phyloP scores from a whole-genome alignment of 139 green algal genomes.

The Picochlorum sp. region DNA sequence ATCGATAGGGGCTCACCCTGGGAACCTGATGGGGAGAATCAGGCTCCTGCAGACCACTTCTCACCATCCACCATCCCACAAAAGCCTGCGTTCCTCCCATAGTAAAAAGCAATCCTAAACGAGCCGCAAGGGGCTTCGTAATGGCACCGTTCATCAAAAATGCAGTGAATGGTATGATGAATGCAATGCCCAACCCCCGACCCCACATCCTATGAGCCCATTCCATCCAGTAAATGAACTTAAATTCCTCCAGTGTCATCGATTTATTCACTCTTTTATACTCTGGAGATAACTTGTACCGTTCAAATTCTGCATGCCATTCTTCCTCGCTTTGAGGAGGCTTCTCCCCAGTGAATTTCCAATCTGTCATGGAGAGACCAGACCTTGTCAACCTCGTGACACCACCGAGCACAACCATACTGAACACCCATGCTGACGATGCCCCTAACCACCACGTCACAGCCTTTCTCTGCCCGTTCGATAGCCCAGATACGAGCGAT shows the following conservation, averaged over 20 bases:
- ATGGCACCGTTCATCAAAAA: slow-evolving; percentile 70
- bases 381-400: slow-evolving; percentile 91
- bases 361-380: slow-evolving; percentile 98
- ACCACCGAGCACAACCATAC: slow-evolving; percentile 93
- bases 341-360: slow-evolving; percentile 88
- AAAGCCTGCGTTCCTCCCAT: slow-evolving; percentile 87
- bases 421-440: slow-evolving; percentile 83
- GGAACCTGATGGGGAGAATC: slow-evolving; percentile 56
- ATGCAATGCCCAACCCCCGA: slow-evolving; percentile 60
- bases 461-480: slow-evolving; percentile 16
- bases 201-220: slow-evolving; percentile 94
- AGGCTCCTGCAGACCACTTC: slow-evolving; percentile 42
- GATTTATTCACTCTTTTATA: slow-evolving; percentile 73
- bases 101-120: slow-evolving; percentile 75
- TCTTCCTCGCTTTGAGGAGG: slow-evolving; percentile 54
- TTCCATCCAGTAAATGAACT: slow-evolving; percentile 99
- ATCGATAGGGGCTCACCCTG: slow-evolving; percentile 88
- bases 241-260: slow-evolving; percentile 96
- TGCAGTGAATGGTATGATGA: slow-evolving; percentile 68
- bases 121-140: slow-evolving; percentile 53
- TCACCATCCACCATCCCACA: slow-evolving; percentile 99
- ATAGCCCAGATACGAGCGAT: slow-evolving; percentile 5
- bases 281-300: slow-evolving; percentile 87
- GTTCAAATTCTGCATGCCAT: slow-evolving; percentile 84
- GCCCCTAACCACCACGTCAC: slow-evolving; percentile 73